These are phyloP conservation scores for Leptosphaerulina australis DNA, from an alignment of 2,329 filamentous ascomycete genomes.

Conservation along the genomic window DNA sequence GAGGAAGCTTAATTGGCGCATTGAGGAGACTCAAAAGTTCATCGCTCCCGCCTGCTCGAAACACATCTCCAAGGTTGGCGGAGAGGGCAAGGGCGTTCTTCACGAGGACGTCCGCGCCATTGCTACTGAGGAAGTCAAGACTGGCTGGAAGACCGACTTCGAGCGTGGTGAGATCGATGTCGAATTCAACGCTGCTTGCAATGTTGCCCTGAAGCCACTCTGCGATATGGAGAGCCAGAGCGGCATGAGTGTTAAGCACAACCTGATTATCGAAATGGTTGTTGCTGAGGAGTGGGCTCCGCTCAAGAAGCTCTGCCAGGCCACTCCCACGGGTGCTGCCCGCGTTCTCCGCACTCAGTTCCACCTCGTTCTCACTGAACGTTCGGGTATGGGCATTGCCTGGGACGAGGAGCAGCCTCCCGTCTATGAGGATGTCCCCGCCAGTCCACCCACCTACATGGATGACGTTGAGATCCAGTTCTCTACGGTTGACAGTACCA, in stretches of 20 bases:
- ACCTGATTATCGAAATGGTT: conserved; percentile 89
- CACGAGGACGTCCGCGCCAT: conserved; percentile 79
- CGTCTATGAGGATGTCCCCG: conserved; percentile 90
- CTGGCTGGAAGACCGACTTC: conserved; percentile 87
- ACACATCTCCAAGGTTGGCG: conserved; percentile 70
- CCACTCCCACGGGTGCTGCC: conserved; percentile 87
- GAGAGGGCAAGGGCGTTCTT: conserved; percentile 70
- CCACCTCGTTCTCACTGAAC: conserved; percentile 78
- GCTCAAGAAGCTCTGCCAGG: conserved; percentile 71
- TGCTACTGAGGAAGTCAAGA: conserved; percentile 80
- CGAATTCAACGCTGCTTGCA: conserved; percentile 72
- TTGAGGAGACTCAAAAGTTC: conserved; percentile 84
- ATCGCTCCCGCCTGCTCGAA: conserved; percentile 79
- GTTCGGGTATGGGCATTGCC: conserved; percentile 83
- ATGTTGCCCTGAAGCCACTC: conserved; percentile 67
- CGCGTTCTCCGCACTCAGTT: conserved; percentile 94
- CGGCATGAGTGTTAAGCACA: conserved; percentile 81
- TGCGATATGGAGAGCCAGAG: conserved; percentile 78
- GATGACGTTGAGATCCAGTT: conserved; percentile 35
- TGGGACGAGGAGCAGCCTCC: conserved; percentile 98
- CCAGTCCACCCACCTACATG: conserved; percentile 71
- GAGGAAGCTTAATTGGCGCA: conserved; percentile 88
- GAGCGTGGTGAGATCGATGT: conserved; percentile 77
- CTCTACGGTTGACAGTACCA: conserved; percentile 48
- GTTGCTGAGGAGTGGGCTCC: conserved; percentile 86